phyloP scores from a whole-genome alignment of 2,329 filamentous ascomycete genomes.

The Cladorrhinum sp. region DNA sequence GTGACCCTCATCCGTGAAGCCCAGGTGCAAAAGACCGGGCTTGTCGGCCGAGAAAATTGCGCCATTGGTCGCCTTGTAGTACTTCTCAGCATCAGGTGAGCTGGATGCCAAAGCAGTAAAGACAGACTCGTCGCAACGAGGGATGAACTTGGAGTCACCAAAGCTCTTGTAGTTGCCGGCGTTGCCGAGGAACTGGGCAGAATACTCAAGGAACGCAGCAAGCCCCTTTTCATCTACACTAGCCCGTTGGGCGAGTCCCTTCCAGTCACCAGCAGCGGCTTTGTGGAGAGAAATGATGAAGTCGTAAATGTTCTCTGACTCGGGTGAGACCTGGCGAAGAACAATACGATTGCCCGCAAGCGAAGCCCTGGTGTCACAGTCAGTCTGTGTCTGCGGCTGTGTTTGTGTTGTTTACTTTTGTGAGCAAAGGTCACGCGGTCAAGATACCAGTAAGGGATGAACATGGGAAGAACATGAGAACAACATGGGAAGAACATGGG shows the following conservation, averaged over 20 bases:
- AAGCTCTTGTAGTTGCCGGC: slow-evolving; percentile 85
- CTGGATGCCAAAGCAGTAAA: slow-evolving; percentile 63
- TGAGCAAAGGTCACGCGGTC: background rate
- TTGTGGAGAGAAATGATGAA: slow-evolving; percentile 73
- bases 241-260: slow-evolving; percentile 60
- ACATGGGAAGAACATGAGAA: background rate
- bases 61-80: slow-evolving; percentile 66
- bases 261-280: slow-evolving; percentile 67
- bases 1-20: slow-evolving; percentile 71
- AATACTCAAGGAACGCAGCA: slow-evolving; percentile 70
- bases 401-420: background rate
- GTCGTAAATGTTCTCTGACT: slow-evolving; percentile 78
- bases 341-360: slow-evolving; percentile 75
- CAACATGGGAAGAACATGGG: background rate
- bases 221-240: slow-evolving; percentile 63
- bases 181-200: slow-evolving; percentile 76
- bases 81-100: slow-evolving; percentile 57
- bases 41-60: slow-evolving; percentile 68
- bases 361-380: slow-evolving; percentile 55
- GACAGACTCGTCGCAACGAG: slow-evolving; percentile 61
- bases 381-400: background rate
- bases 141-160: slow-evolving; percentile 81
- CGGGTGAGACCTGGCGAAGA: slow-evolving; percentile 77
- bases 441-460: background rate
- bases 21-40: slow-evolving; percentile 67